Evolutionary conservation across 192 early-diverging fungal genomes (phyloP).

Genomic region (Funneliformis mosseae): DNA sequence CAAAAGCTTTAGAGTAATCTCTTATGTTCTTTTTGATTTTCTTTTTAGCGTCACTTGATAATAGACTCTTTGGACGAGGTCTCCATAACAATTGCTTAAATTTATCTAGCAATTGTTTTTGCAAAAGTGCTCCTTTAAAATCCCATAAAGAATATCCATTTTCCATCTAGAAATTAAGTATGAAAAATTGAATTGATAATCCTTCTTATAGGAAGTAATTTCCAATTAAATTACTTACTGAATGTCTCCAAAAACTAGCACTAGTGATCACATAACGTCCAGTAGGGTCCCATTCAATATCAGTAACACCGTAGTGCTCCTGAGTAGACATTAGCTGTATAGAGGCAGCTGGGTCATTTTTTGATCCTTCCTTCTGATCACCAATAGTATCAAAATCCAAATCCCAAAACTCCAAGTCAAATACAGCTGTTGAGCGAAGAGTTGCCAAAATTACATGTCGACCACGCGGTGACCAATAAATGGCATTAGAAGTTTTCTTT

Average conservation of each 20-base stretch:
- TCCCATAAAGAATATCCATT: slow-evolving; percentile 93
- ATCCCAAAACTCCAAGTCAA: slow-evolving; percentile 95
- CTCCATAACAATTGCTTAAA: slow-evolving; percentile 97
- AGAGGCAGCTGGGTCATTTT: slow-evolving; percentile 54
- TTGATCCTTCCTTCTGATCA: slow-evolving; percentile 54
- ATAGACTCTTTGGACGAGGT: slow-evolving; percentile 84
- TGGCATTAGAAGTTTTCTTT: slow-evolving; percentile 77
- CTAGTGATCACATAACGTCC: slow-evolving; percentile 91
- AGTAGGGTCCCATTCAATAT: slow-evolving; percentile 98
- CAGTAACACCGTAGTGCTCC: slow-evolving; percentile 95
- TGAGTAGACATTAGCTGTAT: slow-evolving; percentile 69
- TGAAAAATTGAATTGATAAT: slow-evolving; percentile 19
- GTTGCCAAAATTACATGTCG: slow-evolving; percentile 89
- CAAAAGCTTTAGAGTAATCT: slow-evolving; percentile 84
- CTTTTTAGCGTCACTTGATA: slow-evolving; percentile 80
- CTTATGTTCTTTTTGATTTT: slow-evolving; percentile 90
- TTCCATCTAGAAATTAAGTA: slow-evolving; percentile 55
- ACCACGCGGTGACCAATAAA: slow-evolving; percentile 97
- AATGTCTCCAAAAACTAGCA: slow-evolving; percentile 85
- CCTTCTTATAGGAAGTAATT: background rate
- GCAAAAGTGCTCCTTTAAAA: slow-evolving; percentile 81
- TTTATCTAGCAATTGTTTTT: slow-evolving; percentile 70
- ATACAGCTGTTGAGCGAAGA: slow-evolving; percentile 68
- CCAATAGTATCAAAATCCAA: slow-evolving; percentile 70
- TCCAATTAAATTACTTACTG: slow-evolving; percentile 39